Conservation (phyloP, 495 filamentous ascomycete genomes). For the Talaromyces adpressus region DNA sequence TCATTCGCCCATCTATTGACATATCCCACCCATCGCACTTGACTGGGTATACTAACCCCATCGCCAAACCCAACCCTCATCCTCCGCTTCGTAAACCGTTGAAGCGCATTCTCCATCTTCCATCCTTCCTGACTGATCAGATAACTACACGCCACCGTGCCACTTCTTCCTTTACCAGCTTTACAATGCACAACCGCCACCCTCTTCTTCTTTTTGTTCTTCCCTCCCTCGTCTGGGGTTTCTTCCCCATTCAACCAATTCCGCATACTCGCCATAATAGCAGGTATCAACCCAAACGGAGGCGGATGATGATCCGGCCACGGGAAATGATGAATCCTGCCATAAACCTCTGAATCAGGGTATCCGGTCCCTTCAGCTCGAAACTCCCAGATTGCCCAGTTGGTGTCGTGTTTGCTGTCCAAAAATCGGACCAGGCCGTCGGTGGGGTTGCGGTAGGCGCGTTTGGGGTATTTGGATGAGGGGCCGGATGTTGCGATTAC, state of each 20-base stretch:
- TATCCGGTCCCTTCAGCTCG: constrained; percentile 95
- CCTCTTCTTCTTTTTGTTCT: constrained; percentile 30
- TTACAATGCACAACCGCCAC: constrained; percentile 95
- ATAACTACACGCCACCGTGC: constrained; percentile 82
- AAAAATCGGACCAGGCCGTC: constrained; percentile 79
- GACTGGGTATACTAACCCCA: constrained; percentile 90
- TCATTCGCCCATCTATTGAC: constrained; percentile 76
- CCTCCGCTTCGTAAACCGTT: constrained; percentile 75
- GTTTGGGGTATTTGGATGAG: constrained; percentile 76
- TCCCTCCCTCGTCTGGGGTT: constrained; percentile 13
- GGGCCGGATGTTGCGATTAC: constrained; percentile 80
- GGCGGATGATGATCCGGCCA: constrained; percentile 98
- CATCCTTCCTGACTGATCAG: constrained; percentile 87
- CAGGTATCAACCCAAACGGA: constrained; percentile 78
- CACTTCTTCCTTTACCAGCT: constrained; percentile 89
- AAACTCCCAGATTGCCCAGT: constrained; percentile 97
- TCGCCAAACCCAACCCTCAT: constrained; percentile 85
- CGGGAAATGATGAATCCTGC: constrained; percentile 78
- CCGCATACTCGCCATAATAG: constrained; percentile 85
- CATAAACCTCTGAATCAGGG: constrained; percentile 79
- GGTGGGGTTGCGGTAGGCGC: constrained; percentile 87
- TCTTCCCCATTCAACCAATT: constrained; percentile 69
- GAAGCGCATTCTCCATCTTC: constrained; percentile 68
- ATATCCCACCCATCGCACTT: constrained; percentile 83
- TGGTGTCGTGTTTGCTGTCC: constrained; percentile 67